phyloP scores from a whole-genome alignment of 345 rosid species.

The Gossypium thurberi region DNA sequence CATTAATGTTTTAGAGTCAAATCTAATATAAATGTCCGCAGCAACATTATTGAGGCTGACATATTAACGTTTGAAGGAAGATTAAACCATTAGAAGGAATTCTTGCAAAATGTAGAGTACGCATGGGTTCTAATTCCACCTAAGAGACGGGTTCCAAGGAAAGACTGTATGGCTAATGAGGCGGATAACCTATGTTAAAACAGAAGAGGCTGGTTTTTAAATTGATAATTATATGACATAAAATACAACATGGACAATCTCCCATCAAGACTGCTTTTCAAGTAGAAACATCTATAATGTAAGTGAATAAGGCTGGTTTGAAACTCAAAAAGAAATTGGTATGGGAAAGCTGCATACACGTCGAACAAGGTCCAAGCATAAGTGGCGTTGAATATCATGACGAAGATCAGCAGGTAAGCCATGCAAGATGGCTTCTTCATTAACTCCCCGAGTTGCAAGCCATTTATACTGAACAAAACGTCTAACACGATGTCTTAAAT shows the following conservation, averaged over 20 bases:
- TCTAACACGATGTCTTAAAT: constrained; percentile 53
- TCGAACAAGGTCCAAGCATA: constrained; percentile 87
- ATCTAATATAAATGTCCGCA: neutral
- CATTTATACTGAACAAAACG: constrained; percentile 81
- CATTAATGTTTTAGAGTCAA: neutral
- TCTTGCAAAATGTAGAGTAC: neutral
- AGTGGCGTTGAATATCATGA: constrained; percentile 79
- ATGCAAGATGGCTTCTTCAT: constrained; percentile 66
- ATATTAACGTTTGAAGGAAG: neutral
- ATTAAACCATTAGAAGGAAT: neutral
- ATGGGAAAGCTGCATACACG: constrained; percentile 53
- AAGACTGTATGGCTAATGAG: neutral
- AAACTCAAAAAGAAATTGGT: neutral
- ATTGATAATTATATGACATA: neutral
- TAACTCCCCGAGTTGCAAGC: constrained; percentile 89
- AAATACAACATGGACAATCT: neutral
- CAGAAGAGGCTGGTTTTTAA: neutral
- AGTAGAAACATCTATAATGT: neutral
- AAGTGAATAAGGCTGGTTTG: neutral
- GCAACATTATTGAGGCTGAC: neutral
- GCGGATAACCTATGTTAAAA: neutral
- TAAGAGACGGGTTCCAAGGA: neutral
- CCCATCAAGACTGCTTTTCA: neutral
- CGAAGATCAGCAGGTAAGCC: constrained; percentile 88
- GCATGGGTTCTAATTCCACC: neutral